Evolutionary conservation across 345 rosid genomes (phyloP).

Genomic region (Eucalyptus lansdowneana): DNA sequence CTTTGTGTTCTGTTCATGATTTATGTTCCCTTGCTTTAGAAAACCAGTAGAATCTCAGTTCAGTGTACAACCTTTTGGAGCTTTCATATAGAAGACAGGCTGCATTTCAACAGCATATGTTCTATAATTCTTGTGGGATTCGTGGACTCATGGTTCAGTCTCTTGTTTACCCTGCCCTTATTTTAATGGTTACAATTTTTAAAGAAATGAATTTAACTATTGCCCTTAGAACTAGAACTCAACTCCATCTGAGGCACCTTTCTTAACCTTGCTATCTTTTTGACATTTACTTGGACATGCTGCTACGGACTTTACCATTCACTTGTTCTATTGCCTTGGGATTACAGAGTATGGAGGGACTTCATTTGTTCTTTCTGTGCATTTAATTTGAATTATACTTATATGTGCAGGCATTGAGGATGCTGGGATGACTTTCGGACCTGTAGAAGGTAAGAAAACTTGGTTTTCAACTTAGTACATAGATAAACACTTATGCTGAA

Average conservation of each 20-base stretch:
- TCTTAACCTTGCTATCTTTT: not conserved
- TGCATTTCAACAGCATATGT: not conserved
- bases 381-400: not conserved
- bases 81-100: not conserved
- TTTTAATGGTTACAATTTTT: not conserved
- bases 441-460: constrained; percentile 66
- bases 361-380: not conserved
- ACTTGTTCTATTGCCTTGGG: not conserved
- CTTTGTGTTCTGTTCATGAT: not conserved
- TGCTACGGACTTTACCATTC: not conserved
- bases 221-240: not conserved
- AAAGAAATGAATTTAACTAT: not conserved
- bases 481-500: not conserved
- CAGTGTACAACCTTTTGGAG: not conserved
- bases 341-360: not conserved
- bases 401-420: constrained; percentile 79
- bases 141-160: not conserved
- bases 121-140: not conserved
- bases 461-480: not conserved
- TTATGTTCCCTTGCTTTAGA: not conserved
- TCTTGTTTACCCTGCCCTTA: not conserved
- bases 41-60: not conserved
- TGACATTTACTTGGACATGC: not conserved
- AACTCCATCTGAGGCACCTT: not conserved
- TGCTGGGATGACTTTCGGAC: constrained; percentile 73